Percentiles rank a stretch among this genome's conserved stretches.
These are phyloP conservation scores for Phylloboletellus chloephorus DNA, from an alignment of 1,284 basidiomycete species.

Conservation along the genomic window DNA sequence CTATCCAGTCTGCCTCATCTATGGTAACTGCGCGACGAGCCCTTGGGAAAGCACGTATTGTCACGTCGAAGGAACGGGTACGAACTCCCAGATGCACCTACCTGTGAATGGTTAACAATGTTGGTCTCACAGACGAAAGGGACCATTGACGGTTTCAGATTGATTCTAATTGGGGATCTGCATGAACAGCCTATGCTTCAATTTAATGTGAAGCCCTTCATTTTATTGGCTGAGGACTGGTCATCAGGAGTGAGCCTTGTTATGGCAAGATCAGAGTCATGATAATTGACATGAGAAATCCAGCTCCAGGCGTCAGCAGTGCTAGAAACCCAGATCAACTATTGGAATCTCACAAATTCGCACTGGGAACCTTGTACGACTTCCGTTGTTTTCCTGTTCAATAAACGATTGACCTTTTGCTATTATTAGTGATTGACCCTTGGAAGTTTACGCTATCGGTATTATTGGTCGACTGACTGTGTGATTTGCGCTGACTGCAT, in stretches of 20 bases:
- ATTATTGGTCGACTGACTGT: conserved; percentile 8
- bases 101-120: conserved; percentile 1
- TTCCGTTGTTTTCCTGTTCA: conserved; percentile 8
- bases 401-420: conserved; percentile 1
- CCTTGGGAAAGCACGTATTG: conserved; percentile 53
- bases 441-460: conserved; percentile 86
- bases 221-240: conserved; percentile 88
- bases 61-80: conserved; percentile 81
- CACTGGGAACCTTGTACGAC: conserved; percentile 93
- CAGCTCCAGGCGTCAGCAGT: conserved; percentile 81
- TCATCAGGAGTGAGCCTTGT: conserved; percentile 68
- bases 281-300: conserved; percentile 11
- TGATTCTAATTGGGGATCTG: conserved; percentile 92
- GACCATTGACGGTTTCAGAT: conserved; percentile 84
- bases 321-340: conserved; percentile 80
- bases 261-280: neutral
- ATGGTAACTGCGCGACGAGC: conserved; percentile 27
- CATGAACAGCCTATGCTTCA: conserved; percentile 95
- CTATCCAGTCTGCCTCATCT: conserved; percentile 8
- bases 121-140: conserved; percentile 59
- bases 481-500: conserved; percentile 10
- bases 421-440: conserved; percentile 79
- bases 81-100: neutral
- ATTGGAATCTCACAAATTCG: conserved; percentile 97
- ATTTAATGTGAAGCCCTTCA: conserved; percentile 81